Conservation (phyloP, 495 filamentous ascomycete genomes). For the Xylaria bambusicola region DNA sequence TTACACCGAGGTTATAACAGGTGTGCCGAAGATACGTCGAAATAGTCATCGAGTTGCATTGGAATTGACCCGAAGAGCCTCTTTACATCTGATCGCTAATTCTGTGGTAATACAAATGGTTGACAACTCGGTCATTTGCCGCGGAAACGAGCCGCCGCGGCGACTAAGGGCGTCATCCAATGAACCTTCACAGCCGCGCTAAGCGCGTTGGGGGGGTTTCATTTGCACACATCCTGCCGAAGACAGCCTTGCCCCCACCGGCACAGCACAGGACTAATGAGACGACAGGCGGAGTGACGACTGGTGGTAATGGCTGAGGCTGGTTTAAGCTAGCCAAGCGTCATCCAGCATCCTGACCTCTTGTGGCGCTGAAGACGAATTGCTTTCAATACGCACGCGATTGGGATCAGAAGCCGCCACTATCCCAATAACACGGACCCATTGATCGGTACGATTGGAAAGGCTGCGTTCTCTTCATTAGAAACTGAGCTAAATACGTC, state of each 20-base stretch:
- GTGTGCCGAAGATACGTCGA: background rate
- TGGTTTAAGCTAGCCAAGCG: conserved; percentile 23
- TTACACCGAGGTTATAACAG: conserved; percentile 11
- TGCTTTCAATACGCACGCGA: conserved; percentile 16
- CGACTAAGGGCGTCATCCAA: conserved; percentile 14
- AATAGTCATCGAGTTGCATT: background rate
- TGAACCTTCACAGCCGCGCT: conserved; percentile 23
- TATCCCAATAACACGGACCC: conserved; percentile 24
- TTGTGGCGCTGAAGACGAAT: conserved; percentile 7
- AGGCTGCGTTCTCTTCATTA: conserved; percentile 14
- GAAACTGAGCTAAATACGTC: background rate
- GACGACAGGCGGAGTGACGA: conserved; percentile 1
- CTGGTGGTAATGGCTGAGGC: conserved; percentile 13
- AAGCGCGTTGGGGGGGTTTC: conserved; percentile 21
- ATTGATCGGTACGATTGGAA: conserved; percentile 29
- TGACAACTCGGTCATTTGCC: conserved; percentile 1
- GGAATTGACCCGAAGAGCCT: no score
- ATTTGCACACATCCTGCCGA: conserved; percentile 15
- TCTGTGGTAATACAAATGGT: conserved; percentile 7
- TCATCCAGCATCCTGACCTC: conserved; percentile 20
- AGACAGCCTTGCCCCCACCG: conserved; percentile 14
- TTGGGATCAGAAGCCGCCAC: conserved; percentile 23
- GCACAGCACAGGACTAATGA: conserved; percentile 16
- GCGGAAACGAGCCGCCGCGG: conserved; percentile 15
- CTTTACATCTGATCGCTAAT: background rate